Conservation (phyloP, 2,329 filamentous ascomycete genomes). For the Colletotrichum chlorophyti region DNA sequence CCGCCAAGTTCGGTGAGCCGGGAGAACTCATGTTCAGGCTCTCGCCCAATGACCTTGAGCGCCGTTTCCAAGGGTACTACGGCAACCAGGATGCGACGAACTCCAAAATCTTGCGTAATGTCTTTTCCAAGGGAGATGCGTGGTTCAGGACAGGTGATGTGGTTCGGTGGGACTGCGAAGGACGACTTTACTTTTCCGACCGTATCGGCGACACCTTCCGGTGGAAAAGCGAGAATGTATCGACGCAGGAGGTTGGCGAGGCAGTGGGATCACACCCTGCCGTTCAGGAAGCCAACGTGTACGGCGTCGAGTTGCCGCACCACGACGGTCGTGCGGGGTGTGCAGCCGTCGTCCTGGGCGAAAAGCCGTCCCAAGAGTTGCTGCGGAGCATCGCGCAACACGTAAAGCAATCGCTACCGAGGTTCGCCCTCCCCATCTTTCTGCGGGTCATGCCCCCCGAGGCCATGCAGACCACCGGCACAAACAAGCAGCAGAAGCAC, state of each 20-base stretch:
- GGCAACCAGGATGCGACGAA: constrained; percentile 74
- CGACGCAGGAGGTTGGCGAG: constrained; percentile 82
- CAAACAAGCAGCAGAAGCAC: constrained; percentile 89
- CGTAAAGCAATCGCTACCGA: constrained; percentile 65
- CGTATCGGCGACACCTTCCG: constrained; percentile 80
- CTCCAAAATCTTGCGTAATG: constrained; percentile 76
- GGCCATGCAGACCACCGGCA: constrained; percentile 74
- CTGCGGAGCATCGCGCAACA: constrained; percentile 69
- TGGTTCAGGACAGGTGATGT: constrained; percentile 90
- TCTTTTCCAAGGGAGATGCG: constrained; percentile 77
- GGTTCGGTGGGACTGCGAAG: constrained; percentile 73
- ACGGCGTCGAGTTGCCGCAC: constrained; percentile 79
- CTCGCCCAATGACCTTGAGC: constrained; percentile 66
- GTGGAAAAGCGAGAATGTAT: constrained; percentile 86
- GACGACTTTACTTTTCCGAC: constrained; percentile 81
- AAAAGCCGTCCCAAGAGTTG: constrained; percentile 46
- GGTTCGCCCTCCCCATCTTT: constrained; percentile 81
- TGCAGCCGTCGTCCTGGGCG: constrained; percentile 69
- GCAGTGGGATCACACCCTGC: constrained; percentile 70
- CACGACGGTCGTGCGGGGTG: constrained; percentile 88
- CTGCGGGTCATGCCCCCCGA: constrained; percentile 68
- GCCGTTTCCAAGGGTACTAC: constrained; percentile 83
- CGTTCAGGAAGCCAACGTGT: constrained; percentile 83
- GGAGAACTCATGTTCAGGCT: constrained; percentile 81
- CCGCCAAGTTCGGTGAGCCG: constrained; percentile 63